phyloP scores from a whole-genome alignment of 1,284 basidiomycete genomes.

The Rhodotorula sp. region DNA sequence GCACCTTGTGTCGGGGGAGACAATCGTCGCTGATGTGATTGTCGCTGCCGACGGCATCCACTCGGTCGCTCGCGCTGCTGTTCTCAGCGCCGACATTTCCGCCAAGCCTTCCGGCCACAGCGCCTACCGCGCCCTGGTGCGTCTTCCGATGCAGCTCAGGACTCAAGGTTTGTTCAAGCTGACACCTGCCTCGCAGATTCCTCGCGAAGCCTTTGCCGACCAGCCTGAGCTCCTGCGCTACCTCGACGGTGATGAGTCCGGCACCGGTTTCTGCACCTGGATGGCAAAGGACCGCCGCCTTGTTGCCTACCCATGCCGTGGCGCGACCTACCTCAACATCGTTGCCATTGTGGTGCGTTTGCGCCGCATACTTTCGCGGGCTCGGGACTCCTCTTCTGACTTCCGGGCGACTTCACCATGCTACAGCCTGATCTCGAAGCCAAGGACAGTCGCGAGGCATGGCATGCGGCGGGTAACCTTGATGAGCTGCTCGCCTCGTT shows the following conservation, averaged over 20 bases:
- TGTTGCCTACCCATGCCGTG: slow-evolving; percentile 44
- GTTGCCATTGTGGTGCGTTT: slow-evolving; percentile 45
- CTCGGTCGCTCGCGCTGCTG: slow-evolving; percentile 37
- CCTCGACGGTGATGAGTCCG: slow-evolving; percentile 21
- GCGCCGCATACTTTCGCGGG: not conserved
- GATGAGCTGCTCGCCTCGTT: slow-evolving; percentile 44
- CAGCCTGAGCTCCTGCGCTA: not conserved
- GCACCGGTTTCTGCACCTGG: slow-evolving; percentile 35
- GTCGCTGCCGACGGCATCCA: slow-evolving; percentile 49
- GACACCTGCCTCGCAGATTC: slow-evolving; percentile 6
- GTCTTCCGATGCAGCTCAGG: not conserved
- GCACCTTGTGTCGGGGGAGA: slow-evolving; percentile 41
- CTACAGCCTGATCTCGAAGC: slow-evolving; percentile 42
- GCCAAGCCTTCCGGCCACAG: slow-evolving; percentile 45
- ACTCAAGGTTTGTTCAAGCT: not conserved
- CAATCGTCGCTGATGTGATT: slow-evolving; percentile 43
- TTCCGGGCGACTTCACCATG: not conserved
- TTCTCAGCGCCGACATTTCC: slow-evolving; percentile 40
- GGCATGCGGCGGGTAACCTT: slow-evolving; percentile 43
- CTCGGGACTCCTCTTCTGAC: not conserved
- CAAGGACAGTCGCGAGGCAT: slow-evolving; percentile 45
- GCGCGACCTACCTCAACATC: slow-evolving; percentile 43
- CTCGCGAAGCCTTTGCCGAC: slow-evolving; percentile 2
- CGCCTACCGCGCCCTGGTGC: slow-evolving; percentile 43
- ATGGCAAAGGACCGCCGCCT: slow-evolving; percentile 41